Base-by-base conservation (phyloP, 495 filamentous ascomycete genomes). In the Xylaria curta region DNA sequence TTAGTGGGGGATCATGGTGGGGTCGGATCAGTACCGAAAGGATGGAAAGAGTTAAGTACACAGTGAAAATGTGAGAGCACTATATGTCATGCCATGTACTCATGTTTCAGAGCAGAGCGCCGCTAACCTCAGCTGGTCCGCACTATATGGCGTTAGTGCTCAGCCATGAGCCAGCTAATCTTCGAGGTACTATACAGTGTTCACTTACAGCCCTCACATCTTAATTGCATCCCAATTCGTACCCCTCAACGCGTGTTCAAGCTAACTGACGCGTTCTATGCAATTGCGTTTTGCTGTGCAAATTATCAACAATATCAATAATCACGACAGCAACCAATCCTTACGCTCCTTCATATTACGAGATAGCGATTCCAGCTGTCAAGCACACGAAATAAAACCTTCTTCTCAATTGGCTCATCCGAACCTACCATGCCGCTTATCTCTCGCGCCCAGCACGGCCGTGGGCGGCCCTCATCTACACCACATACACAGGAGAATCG, bases 381-480 rank as follows among this genome's bases (percentile, higher is more conserved):
- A 64, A 42, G 6, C 7, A 17, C 17, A 38, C 8, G 8, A 7
- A 60, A 60, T 38, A 36, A 21, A 21, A 21, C 40, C 8, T 44
- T 40, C n/a, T 6, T 63, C 65, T 59, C 10, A 1, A 46, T 40
- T 49, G 42, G 28, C 17, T 21, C 7, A n/a, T 40, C 6, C 5
- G 42, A 47, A 19, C 36, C 42, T 2, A 36, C 24, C 17, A 71
- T 71, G 69, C 69, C 69, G 24, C 61, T 71, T 53, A 19, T 71
- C 31, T 71, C 69, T 7, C 61, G 69, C 53, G 38, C 51, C 56
- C 70, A 72, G 21, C 74, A 73, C 8, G 63, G 66, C 51, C 73
- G 70, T 28, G 54, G 38, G 12, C 73, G 70, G 42, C 47, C 28
- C 42, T 53, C 72, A 42, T 71, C 77, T 7, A 60, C 73, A n/a